phyloP scores from a whole-genome alignment of 306 rosid genomes.

The Leucaena leucocephala region DNA sequence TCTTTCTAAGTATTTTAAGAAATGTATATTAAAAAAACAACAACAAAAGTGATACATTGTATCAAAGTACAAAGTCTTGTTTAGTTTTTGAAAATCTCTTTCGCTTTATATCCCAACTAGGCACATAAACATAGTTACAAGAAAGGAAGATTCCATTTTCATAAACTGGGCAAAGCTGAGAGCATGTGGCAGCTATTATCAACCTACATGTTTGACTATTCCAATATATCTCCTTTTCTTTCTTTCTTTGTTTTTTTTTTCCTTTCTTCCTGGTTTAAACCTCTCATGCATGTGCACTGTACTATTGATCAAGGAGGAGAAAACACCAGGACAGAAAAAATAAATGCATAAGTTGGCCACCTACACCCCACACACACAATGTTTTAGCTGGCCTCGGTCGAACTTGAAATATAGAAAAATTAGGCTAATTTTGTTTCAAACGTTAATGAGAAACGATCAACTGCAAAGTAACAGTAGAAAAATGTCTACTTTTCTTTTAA shows the following conservation, averaged over 20 bases:
- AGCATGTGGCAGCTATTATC: slow-evolving; percentile 48
- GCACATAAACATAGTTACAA: neutral
- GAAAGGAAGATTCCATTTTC: slow-evolving; percentile 7
- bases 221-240: neutral
- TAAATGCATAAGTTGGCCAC: neutral
- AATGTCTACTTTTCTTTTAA: neutral
- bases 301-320: neutral
- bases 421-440: neutral
- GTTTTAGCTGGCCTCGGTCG: neutral
- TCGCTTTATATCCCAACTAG: neutral
- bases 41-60: too few relatives aligned
- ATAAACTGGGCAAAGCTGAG: slow-evolving; percentile 24
- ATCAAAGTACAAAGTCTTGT: neutral
- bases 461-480: neutral
- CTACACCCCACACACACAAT: neutral
- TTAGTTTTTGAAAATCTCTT: too few relatives aligned
- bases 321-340: neutral
- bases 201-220: slow-evolving; percentile 35
- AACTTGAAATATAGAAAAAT: neutral
- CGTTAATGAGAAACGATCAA: neutral
- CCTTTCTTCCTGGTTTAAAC: slow-evolving; percentile 12
- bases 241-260: neutral
- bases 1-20: too few relatives aligned
- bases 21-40: too few relatives aligned
- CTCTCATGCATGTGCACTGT: slow-evolving; percentile 49